A percentile compares a stretch with the other conserved stretches of the same genome.
Evolutionary conservation across 257 asterid genomes (phyloP).

Genomic region (Capsicum chinense): DNA sequence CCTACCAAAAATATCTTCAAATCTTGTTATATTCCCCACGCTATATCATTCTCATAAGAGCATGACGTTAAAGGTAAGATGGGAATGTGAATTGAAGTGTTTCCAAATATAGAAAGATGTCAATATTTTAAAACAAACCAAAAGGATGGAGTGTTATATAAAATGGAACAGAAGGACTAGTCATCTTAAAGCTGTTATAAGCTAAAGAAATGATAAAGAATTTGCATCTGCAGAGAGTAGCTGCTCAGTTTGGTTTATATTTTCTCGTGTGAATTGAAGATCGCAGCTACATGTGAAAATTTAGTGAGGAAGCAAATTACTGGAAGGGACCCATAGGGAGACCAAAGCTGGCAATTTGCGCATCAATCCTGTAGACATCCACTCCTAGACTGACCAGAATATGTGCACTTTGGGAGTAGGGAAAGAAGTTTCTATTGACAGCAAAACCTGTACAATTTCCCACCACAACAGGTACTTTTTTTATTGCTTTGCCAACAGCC

Average conservation of each 20-base stretch:
- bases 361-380: conserved; percentile 90
- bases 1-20: background rate
- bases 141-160: background rate
- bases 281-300: background rate
- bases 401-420: conserved; percentile 86
- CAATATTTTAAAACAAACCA: background rate
- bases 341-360: conserved; percentile 75
- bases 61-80: conserved; percentile 17
- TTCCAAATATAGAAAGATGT: conserved; percentile 20
- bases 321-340: conserved; percentile 97
- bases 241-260: background rate
- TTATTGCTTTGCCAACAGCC: conserved; percentile 83
- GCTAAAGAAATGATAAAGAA: conserved; percentile 14
- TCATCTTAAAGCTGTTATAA: conserved; percentile 25
- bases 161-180: background rate
- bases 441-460: conserved; percentile 99
- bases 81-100: background rate
- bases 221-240: conserved; percentile 4
- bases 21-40: background rate
- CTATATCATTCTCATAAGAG: background rate
- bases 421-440: conserved; percentile 94
- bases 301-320: conserved; percentile 58
- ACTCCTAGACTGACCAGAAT: conserved; percentile 86
- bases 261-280: conserved; percentile 3
- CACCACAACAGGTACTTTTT: conserved; percentile 94